These are phyloP conservation scores for Boletus sp. DNA, from an alignment of 768 basidiomycete species.

Conservation along the genomic window DNA sequence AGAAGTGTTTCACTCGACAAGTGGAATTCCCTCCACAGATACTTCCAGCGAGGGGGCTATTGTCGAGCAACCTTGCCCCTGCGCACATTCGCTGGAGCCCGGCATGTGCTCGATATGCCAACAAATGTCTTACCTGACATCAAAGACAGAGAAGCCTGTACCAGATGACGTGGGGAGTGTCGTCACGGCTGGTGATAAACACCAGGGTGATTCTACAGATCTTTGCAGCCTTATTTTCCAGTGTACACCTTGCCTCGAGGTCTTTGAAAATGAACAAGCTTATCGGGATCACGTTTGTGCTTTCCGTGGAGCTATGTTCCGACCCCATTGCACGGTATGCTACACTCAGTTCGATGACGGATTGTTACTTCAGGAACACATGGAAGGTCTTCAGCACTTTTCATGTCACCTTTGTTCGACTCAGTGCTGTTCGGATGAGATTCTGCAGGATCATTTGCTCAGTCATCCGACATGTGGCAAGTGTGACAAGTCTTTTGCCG, in stretches of 20 bases:
- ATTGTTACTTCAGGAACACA: constrained; percentile 14
- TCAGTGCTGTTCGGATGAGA: constrained; percentile 23
- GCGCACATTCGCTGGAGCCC: neutral
- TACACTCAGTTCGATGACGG: constrained; percentile 23
- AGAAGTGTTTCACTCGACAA: constrained; percentile 9
- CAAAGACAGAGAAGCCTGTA: neutral
- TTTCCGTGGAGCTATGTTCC: constrained; percentile 4
- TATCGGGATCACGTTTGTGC: constrained; percentile 16
- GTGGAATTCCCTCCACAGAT: neutral
- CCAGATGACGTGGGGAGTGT: neutral
- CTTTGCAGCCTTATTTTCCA: neutral
- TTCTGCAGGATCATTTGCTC: constrained; percentile 25
- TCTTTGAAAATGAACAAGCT: constrained; percentile 12
- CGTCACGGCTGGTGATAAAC: neutral
- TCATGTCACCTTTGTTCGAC: constrained; percentile 19
- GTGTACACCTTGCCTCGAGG: constrained; percentile 15
- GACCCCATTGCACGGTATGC: constrained; percentile 21
- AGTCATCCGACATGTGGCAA: constrained; percentile 23
- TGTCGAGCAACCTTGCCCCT: neutral
- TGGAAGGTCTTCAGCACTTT: constrained; percentile 11
- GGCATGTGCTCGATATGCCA: constrained; percentile 8
- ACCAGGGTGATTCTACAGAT: neutral
- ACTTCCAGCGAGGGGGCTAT: neutral
- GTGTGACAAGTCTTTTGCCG: constrained; percentile 18
- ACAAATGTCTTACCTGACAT: neutral